Percentiles rank a stretch among this genome's conserved stretches.
Evolutionary conservation across 2,329 filamentous ascomycete species (phyloP).

Genomic region (Aspergillus texensis): DNA sequence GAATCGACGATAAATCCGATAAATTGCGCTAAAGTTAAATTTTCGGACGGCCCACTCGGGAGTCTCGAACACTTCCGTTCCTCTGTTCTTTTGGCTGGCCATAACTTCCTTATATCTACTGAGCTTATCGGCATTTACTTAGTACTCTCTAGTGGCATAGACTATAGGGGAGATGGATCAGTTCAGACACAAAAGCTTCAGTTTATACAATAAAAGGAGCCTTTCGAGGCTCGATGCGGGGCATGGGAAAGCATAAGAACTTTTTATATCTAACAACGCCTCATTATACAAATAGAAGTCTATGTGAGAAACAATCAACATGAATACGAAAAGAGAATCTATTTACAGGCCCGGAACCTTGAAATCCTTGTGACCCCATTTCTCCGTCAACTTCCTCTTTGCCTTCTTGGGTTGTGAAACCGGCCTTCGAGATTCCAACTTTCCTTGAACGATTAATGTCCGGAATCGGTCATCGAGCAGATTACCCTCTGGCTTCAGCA

Average conservation of each 20-base stretch:
- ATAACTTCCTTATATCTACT: neutral
- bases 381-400: slow-evolving; percentile 82
- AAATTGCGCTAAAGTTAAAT: slow-evolving; percentile 20
- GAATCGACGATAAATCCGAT: neutral
- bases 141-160: neutral
- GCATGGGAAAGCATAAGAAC: neutral
- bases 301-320: slow-evolving; percentile 14
- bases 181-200: neutral
- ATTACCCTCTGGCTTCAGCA: slow-evolving; percentile 94
- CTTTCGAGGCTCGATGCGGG: no score
- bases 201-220: neutral
- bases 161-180: neutral
- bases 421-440: slow-evolving; percentile 79
- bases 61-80: slow-evolving; percentile 10
- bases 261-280: slow-evolving; percentile 7
- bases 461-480: slow-evolving; percentile 88
- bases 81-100: neutral
- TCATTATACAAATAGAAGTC: slow-evolving; percentile 12
- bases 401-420: slow-evolving; percentile 81
- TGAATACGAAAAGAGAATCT: slow-evolving; percentile 24
- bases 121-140: neutral
- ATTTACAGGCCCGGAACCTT: slow-evolving; percentile 49
- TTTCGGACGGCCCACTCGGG: slow-evolving; percentile 20
- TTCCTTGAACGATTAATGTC: slow-evolving; percentile 83
- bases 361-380: slow-evolving; percentile 98